Conservation (phyloP, 2,329 filamentous ascomycete species). For the Boeremia lycopersici region DNA sequence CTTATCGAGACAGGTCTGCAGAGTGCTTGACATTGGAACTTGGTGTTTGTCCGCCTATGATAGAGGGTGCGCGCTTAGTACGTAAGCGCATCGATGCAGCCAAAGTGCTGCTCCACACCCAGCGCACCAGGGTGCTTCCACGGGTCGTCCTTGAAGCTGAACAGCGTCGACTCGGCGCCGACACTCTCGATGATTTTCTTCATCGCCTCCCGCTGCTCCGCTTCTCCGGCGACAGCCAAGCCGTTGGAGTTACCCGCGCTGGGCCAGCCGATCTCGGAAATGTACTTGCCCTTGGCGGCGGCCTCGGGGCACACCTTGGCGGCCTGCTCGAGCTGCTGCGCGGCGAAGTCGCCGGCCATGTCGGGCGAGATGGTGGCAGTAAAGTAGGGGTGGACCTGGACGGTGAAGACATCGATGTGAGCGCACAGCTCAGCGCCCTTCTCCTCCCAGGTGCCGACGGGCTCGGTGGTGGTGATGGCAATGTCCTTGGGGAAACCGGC, state of each 20-base stretch:
- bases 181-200: conserved; percentile 68
- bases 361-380: conserved; percentile 69
- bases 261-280: conserved; percentile 93
- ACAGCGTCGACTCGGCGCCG: conserved; percentile 76
- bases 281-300: conserved; percentile 68
- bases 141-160: conserved; percentile 77
- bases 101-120: conserved; percentile 82
- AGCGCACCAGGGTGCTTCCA: conserved; percentile 79
- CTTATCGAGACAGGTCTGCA: conserved; percentile 1
- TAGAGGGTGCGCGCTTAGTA: conserved; percentile 2
- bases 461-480: conserved; percentile 79
- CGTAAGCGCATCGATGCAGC: conserved; percentile 61
- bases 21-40: neutral
- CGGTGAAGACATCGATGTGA: conserved; percentile 77
- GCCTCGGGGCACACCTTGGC: conserved; percentile 68
- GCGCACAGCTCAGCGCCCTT: conserved; percentile 68
- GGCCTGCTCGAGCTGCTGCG: conserved; percentile 73
- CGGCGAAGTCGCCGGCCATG: conserved; percentile 77
- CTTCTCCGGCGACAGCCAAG: conserved; percentile 67
- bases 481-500: conserved; percentile 73
- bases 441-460: conserved; percentile 75
- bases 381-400: conserved; percentile 96
- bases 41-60: no score
- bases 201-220: conserved; percentile 75
- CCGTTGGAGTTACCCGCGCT: conserved; percentile 72